Evolutionary conservation across 2,329 filamentous ascomycete species (phyloP).

Genomic region (Elsinoe australis): DNA sequence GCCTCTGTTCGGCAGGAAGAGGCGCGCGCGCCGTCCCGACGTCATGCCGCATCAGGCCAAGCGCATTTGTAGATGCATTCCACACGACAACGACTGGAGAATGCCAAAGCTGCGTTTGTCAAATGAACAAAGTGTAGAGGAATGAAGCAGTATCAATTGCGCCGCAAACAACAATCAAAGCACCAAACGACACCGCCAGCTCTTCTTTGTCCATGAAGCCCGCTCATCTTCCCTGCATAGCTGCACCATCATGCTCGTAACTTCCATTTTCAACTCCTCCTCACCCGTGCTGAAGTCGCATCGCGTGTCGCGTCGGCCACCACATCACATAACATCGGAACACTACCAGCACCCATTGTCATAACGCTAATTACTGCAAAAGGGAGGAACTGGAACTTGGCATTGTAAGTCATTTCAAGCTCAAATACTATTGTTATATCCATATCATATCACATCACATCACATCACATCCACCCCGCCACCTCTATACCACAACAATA

Average conservation of each 20-base stretch:
- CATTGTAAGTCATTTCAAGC: no score
- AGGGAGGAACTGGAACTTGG: no score
- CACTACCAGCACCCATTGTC: no score
- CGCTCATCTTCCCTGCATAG: not conserved
- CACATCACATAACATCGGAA: not conserved
- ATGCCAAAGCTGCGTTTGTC: conserved; percentile 6
- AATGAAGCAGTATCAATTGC: conserved; percentile 5
- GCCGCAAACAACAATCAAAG: conserved; percentile 7
- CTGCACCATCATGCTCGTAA: not conserved
- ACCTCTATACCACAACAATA: no score
- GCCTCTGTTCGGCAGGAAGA: no score
- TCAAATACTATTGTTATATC: no score
- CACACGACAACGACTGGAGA: not conserved
- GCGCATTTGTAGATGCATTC: conserved; percentile 3
- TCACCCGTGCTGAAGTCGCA: not conserved
- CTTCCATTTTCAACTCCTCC: not conserved
- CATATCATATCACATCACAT: no score
- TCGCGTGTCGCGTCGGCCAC: not conserved
- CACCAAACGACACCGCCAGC: not conserved
- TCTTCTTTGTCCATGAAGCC: not conserved
- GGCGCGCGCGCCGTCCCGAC: not conserved
- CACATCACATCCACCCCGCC: no score
- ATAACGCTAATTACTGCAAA: no score
- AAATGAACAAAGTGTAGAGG: conserved; percentile 8
- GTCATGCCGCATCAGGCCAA: not conserved